These are phyloP conservation scores for Aristolochia contorta DNA, from an alignment of 164 flowering plant genomes.

Conservation along the genomic window DNA sequence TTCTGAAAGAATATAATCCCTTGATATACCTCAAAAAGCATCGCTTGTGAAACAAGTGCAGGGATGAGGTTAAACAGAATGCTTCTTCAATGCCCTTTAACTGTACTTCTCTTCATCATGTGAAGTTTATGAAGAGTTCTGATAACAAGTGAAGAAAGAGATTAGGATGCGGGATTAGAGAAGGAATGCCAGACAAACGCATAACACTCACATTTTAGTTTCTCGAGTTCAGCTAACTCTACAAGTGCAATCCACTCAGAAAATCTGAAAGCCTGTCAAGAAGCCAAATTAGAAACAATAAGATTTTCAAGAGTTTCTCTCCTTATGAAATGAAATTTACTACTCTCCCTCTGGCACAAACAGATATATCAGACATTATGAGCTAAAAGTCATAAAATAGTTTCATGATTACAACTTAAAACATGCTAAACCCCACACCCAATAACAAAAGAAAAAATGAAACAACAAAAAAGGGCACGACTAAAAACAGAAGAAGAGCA, in stretches of 20 bases:
- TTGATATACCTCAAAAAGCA: too few species aligned
- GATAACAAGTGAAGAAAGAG: neutral
- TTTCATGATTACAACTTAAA: neutral
- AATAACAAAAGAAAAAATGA: neutral
- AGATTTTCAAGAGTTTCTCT: neutral
- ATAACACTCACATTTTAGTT: neutral
- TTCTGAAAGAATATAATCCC: too few species aligned
- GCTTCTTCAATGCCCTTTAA: too few species aligned
- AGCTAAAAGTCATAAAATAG: neutral
- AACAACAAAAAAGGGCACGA: neutral
- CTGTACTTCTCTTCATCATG: too few species aligned
- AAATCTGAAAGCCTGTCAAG: conserved; percentile 81
- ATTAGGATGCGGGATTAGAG: neutral
- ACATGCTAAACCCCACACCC: neutral
- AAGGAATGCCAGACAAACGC: neutral
- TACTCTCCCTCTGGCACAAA: too few species aligned
- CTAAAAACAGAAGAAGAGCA: too few species aligned
- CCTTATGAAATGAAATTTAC: neutral
- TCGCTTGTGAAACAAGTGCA: too few species aligned
- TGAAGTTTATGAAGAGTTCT: neutral
- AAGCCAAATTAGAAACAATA: neutral
- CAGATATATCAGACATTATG: too few species aligned
- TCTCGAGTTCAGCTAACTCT: conserved; percentile 5
- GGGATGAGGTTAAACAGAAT: too few species aligned
- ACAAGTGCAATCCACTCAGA: conserved; percentile 46